Percentiles rank a stretch among this genome's conserved stretches.
These are phyloP conservation scores for Hygrocybe punicea DNA, from an alignment of 768 basidiomycete genomes.

Conservation along the genomic window DNA sequence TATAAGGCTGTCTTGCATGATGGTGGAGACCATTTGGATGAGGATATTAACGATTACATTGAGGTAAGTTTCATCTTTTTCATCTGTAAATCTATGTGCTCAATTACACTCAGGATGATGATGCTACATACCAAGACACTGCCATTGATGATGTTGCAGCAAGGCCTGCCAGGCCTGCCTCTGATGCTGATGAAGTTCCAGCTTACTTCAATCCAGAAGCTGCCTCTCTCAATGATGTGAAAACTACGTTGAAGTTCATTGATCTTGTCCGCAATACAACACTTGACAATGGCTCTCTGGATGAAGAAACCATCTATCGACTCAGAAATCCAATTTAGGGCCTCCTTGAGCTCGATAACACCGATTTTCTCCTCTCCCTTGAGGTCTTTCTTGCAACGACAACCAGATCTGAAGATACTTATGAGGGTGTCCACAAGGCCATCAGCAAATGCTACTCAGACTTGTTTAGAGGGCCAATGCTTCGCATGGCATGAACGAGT, in stretches of 20 bases:
- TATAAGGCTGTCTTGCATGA: not conserved
- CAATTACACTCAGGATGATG: not conserved
- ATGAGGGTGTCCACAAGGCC: constrained; percentile 21
- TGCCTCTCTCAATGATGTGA: not conserved
- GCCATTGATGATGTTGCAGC: not conserved
- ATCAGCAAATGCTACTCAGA: constrained; percentile 3
- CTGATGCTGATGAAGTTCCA: not conserved
- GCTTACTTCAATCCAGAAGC: not conserved
- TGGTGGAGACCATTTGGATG: not conserved
- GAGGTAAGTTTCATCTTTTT: not conserved
- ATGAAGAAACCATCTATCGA: not conserved
- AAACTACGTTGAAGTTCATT: not conserved
- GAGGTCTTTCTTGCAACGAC: constrained; percentile 28
- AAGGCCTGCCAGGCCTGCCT: not conserved
- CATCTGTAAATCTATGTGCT: not conserved
- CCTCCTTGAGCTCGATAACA: constrained; percentile 7
- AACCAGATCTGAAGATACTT: constrained; percentile 31
- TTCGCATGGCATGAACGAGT: too few relatives aligned
- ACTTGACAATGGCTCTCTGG: not conserved
- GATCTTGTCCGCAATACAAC: not conserved
- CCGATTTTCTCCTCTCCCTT: constrained; percentile 30
- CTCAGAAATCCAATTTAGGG: not conserved
- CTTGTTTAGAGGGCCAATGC: too few relatives aligned
- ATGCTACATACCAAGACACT: not conserved
- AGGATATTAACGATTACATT: not conserved